Percentiles rank a stretch among this genome's conserved stretches.
These are phyloP conservation scores for Mycosarcoma maydis DNA, from an alignment of 1,284 basidiomycete genomes.

Conservation along the genomic window DNA sequence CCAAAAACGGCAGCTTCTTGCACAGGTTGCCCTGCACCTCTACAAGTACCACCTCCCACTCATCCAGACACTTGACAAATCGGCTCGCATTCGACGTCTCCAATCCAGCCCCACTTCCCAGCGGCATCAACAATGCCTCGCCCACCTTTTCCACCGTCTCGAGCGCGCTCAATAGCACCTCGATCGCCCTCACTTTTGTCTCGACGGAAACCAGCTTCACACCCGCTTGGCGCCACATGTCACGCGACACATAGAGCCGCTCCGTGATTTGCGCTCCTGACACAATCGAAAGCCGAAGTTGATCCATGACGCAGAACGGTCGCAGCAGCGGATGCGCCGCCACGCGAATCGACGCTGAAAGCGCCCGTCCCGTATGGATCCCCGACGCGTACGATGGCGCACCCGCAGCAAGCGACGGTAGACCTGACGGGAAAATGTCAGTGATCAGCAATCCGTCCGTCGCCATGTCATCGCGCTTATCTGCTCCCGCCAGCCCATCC, in stretches of 20 bases:
- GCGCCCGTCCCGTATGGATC: not conserved
- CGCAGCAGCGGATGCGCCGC: slow-evolving; percentile 24
- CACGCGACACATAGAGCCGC: slow-evolving; percentile 84
- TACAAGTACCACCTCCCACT: slow-evolving; percentile 84
- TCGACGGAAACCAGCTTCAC: slow-evolving; percentile 81
- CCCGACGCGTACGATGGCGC: slow-evolving; percentile 42
- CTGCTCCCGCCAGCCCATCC: not conserved
- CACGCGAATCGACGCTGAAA: not conserved
- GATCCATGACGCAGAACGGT: slow-evolving; percentile 41
- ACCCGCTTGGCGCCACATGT: slow-evolving; percentile 81
- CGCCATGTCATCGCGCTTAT: too few species aligned
- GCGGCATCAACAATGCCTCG: slow-evolving; percentile 26
- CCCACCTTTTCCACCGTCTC: slow-evolving; percentile 73
- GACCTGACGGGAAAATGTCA: slow-evolving; percentile 52
- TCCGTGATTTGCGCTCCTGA: slow-evolving; percentile 85
- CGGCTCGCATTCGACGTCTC: slow-evolving; percentile 58
- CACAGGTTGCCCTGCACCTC: slow-evolving; percentile 73
- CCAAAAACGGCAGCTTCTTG: slow-evolving; percentile 78
- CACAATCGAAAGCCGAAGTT: slow-evolving; percentile 32
- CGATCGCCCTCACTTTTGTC: slow-evolving; percentile 85
- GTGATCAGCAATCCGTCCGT: slow-evolving; percentile 19
- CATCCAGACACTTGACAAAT: slow-evolving; percentile 69
- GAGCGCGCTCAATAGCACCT: slow-evolving; percentile 78
- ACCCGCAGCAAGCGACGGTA: slow-evolving; percentile 49
- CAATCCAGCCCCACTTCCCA: slow-evolving; percentile 41